Evolutionary conservation across 1,284 basidiomycete genomes (phyloP), one percentile per base, ranked within the genome.

Genomic region (Sanghuangporus sanghuang): DNA sequence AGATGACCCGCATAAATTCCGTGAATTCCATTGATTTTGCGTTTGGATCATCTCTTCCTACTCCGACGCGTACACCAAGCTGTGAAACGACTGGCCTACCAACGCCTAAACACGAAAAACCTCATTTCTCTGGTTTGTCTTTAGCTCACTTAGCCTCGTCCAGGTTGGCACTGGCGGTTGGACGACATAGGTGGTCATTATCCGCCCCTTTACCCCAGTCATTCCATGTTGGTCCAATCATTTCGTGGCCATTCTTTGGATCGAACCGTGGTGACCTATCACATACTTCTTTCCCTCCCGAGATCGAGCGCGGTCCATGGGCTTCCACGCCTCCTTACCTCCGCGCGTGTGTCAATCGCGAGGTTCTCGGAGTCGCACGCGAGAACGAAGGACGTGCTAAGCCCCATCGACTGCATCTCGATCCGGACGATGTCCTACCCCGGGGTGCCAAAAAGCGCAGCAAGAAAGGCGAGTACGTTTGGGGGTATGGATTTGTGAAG

Each of bases 201-300:
- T n/a, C 48, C 36, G 38, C 27, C 4, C 55, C 42, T 27, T 57
- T 57, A 42, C 42, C 61, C 49, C 61, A 38, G 18, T 48, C 32
- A 35, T 85, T 82, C 71, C 83, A 86, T 62, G 78, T 92, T 46
- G 90, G 90, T 1, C 87, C 87, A 6, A 92, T 93, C 69, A 83
- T 93, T 62, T 91, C 90, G 2, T 93, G 91, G 90, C 87, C 90
- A 1, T 93, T 93, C 79, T 93, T 93, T 72, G 90, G 90, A 50
- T 87, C 87, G 7, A 85, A 87, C 68, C 81, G 91, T 40, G 90
- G 90, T 36, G 85, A 89, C 63, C 79, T 91, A 21, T 69, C 75
- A 0, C 86, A 89, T 40, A 60, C 62, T 0, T 54, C 61, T 36
- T 64, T 67, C 68, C 84, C 88, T 1, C 75, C 78, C 23, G 88